Evolutionary conservation across 75 land plant species (phyloP).

Genomic region (Selaginella tamariscina): DNA sequence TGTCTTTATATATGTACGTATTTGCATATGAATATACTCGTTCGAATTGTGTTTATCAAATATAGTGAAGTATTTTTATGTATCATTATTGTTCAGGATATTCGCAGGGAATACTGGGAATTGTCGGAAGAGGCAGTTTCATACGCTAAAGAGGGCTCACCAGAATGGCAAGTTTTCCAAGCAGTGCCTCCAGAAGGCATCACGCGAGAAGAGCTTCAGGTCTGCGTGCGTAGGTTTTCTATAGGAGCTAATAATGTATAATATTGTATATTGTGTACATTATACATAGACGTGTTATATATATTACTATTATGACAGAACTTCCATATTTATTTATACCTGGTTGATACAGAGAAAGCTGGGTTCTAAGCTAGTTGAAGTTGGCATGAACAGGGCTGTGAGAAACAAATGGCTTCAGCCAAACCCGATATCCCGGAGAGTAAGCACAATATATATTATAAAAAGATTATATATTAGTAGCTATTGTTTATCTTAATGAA

Average conservation of each 20-base stretch:
- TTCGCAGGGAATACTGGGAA: constrained; percentile 59
- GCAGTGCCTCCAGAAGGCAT: constrained; percentile 83
- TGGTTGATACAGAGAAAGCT: constrained; percentile 45
- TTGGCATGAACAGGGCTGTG: constrained; percentile 46
- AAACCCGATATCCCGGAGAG: constrained; percentile 56
- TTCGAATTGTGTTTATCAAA: background rate
- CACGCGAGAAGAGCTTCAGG: constrained; percentile 45
- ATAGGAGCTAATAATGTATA: background rate
- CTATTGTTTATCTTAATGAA: too few species aligned
- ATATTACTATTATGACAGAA: background rate
- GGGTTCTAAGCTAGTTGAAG: constrained; percentile 33
- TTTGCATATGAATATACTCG: background rate
- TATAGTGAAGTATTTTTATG: too few species aligned
- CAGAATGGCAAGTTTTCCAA: constrained; percentile 59
- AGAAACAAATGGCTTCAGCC: constrained; percentile 73
- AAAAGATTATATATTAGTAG: background rate
- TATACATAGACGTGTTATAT: constrained; percentile 1
- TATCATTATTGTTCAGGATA: constrained; percentile 34
- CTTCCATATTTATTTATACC: constrained; percentile 4
- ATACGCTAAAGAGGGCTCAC: constrained; percentile 56
- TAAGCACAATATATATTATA: constrained; percentile 12
- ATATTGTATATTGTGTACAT: constrained; percentile 7
- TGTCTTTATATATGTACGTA: background rate
- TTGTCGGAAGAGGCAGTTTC: constrained; percentile 66
- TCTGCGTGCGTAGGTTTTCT: constrained; percentile 10